Conservation (phyloP, 805 yeast species). For the Candida tammaniensis region DNA sequence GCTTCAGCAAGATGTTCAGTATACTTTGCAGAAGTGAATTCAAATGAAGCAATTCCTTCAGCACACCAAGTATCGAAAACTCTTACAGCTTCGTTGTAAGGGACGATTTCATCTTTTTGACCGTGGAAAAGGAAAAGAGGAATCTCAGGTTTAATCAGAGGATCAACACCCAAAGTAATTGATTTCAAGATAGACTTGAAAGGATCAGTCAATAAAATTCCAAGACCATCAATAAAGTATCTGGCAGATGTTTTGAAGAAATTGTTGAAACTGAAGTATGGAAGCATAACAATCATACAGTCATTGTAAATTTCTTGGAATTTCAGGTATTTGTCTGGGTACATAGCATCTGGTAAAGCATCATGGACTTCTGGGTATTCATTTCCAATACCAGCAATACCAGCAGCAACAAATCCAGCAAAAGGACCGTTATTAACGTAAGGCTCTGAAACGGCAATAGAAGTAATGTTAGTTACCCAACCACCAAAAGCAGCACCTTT, state of each 20-base stretch:
- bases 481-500: slow-evolving; percentile 37
- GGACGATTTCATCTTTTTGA: slow-evolving; percentile 18
- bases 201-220: slow-evolving; percentile 4
- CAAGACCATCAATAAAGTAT: slow-evolving; percentile 12
- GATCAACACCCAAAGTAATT: slow-evolving; percentile 13
- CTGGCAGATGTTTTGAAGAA: slow-evolving; percentile 9
- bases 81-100: slow-evolving; percentile 14
- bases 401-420: slow-evolving; percentile 29
- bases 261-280: slow-evolving; percentile 9
- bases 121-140: slow-evolving; percentile 24
- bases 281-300: slow-evolving; percentile 6
- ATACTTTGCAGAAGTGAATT: slow-evolving; percentile 20
- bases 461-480: slow-evolving; percentile 29
- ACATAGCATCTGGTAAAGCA: slow-evolving; percentile 3
- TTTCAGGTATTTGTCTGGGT: slow-evolving; percentile 5
- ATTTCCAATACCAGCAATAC: slow-evolving; percentile 26
- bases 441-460: slow-evolving; percentile 16
- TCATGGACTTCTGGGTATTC: slow-evolving; percentile 24
- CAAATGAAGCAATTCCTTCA: slow-evolving; percentile 23
- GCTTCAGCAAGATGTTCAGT: slow-evolving; percentile 23
- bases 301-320: slow-evolving; percentile 9
- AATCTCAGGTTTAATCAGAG: slow-evolving; percentile 16
- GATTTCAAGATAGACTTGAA: slow-evolving; percentile 6
- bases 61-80: slow-evolving; percentile 24
- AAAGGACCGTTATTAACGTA: slow-evolving; percentile 20